A percentile compares a stretch with the other conserved stretches of the same genome.
phyloP scores from a whole-genome alignment of 2,329 filamentous ascomycete genomes.

The Allantophomopsis lycopodina region DNA sequence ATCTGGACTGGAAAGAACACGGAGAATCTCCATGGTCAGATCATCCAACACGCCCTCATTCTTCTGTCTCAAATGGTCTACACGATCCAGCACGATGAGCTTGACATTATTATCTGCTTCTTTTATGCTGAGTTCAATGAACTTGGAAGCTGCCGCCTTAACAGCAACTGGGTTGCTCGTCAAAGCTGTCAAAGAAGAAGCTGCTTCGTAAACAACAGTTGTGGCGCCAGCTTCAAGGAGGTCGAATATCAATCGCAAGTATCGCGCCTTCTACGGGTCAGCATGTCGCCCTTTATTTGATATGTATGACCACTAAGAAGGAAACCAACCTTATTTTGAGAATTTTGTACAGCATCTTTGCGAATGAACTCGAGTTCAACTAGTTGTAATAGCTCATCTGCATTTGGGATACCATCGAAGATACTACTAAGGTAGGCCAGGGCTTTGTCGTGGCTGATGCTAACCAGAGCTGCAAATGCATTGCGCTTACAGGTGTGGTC shows the following conservation, averaged over 20 bases:
- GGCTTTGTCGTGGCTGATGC: constrained; percentile 88
- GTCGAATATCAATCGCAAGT: constrained; percentile 91
- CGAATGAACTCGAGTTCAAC: constrained; percentile 95
- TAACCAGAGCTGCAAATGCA: constrained; percentile 81
- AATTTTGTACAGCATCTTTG: constrained; percentile 90
- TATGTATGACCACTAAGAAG: neutral
- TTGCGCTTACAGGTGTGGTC: constrained; percentile 97
- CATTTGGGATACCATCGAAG: constrained; percentile 87
- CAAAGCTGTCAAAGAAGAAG: constrained; percentile 82
- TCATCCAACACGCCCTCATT: constrained; percentile 90
- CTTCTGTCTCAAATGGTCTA: constrained; percentile 73
- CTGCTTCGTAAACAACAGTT: constrained; percentile 94
- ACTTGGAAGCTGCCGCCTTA: constrained; percentile 89
- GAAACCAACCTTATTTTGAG: constrained; percentile 70
- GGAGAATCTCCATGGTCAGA: constrained; percentile 90
- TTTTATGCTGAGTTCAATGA: constrained; percentile 94
- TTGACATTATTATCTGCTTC: constrained; percentile 99
- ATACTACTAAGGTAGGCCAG: constrained; percentile 76
- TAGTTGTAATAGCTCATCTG: constrained; percentile 85
- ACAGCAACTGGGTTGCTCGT: constrained; percentile 96
- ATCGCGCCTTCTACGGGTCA: constrained; percentile 51
- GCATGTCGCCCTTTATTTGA: constrained; percentile 4
- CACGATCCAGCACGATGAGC: constrained; percentile 89
- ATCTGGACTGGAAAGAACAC: constrained; percentile 88
- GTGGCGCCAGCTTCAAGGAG: constrained; percentile 84